A percentile compares a stretch with the other conserved stretches of the same genome.
Evolutionary conservation across 1,139 yeast genomes (phyloP).

Genomic region (Geotrichum europaeum): DNA sequence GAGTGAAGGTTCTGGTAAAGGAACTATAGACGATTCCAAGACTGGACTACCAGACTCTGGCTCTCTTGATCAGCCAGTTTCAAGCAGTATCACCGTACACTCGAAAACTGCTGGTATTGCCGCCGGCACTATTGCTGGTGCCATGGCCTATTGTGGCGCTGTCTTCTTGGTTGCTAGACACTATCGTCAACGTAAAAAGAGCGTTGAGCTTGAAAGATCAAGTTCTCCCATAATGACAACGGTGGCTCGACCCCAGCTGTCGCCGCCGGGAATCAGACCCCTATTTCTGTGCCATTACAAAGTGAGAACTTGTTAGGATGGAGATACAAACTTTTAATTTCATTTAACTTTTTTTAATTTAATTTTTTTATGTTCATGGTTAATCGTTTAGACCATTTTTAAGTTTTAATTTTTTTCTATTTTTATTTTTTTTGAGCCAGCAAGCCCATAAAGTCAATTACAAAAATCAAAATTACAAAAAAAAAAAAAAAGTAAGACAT

Average conservation of each 20-base stretch:
- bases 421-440: no score
- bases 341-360: neutral
- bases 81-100: slow-evolving; percentile 25
- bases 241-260: slow-evolving; percentile 13
- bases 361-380: neutral
- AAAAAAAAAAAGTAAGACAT: no score
- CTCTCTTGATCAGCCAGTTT: slow-evolving; percentile 32
- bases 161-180: slow-evolving; percentile 33
- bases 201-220: slow-evolving; percentile 16
- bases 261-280: slow-evolving; percentile 20
- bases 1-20: slow-evolving; percentile 13
- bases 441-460: no score
- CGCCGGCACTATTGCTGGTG: slow-evolving; percentile 37
- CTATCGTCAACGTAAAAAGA: slow-evolving; percentile 27
- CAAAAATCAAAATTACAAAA: no score
- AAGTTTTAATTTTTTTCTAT: neutral
- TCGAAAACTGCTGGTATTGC: slow-evolving; percentile 37
- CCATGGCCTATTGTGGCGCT: slow-evolving; percentile 34
- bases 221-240: slow-evolving; percentile 17
- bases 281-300: slow-evolving; percentile 38
- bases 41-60: slow-evolving; percentile 26
- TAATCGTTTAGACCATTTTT: neutral
- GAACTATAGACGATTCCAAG: slow-evolving; percentile 1
- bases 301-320: slow-evolving; percentile 40
- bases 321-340: slow-evolving; percentile 24